phyloP scores from a whole-genome alignment of 2,329 filamentous ascomycete species.

The Coniochaeta hoffmannii region DNA sequence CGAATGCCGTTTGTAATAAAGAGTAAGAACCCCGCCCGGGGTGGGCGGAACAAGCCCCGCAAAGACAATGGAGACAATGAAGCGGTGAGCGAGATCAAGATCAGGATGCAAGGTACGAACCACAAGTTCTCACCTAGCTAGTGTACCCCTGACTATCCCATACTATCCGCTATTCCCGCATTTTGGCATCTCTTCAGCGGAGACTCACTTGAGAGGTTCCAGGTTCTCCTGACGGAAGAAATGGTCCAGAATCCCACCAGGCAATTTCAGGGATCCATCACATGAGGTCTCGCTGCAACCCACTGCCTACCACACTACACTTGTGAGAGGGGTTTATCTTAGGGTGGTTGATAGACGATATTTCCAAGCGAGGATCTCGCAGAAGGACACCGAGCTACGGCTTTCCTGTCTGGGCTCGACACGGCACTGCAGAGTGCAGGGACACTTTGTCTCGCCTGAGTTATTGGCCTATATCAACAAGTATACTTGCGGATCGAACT shows the following conservation, averaged over 20 bases:
- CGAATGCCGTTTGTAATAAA: neutral
- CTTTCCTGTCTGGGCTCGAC: neutral
- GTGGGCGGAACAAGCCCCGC: neutral
- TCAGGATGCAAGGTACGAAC: slow-evolving; percentile 1
- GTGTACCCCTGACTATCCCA: neutral
- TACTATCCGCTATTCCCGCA: neutral
- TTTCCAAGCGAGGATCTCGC: neutral
- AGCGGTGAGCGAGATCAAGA: slow-evolving; percentile 1
- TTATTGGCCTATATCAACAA: neutral
- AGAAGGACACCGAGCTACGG: neutral
- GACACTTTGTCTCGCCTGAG: neutral
- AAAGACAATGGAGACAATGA: neutral
- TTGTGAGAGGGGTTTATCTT: neutral
- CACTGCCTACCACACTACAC: neutral
- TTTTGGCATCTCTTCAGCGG: neutral
- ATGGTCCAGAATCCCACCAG: neutral
- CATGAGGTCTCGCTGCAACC: slow-evolving; percentile 1
- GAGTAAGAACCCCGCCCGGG: neutral
- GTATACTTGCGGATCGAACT: neutral
- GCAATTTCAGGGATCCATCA: slow-evolving; percentile 1
- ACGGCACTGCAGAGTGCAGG: neutral
- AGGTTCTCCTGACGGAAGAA: neutral
- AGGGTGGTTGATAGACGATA: neutral
- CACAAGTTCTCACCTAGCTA: neutral
- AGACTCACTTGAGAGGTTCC: neutral